Percentiles rank a stretch among this genome's conserved stretches.
phyloP scores from a whole-genome alignment of 1,284 basidiomycete species.

The Calocybe gambosa region DNA sequence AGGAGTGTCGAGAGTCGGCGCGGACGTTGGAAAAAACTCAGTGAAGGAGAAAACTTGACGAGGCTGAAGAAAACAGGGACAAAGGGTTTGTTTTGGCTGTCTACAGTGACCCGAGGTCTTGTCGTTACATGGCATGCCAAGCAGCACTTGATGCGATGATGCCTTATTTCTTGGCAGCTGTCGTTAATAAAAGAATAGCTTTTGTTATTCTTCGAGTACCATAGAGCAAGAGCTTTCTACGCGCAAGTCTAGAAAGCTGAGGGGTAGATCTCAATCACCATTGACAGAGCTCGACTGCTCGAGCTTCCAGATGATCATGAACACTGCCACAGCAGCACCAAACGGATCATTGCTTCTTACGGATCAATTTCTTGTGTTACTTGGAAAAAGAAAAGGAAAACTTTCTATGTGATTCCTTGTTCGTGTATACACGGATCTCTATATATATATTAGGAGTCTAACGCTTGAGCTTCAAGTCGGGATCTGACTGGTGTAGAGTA shows the following conservation, averaged over 20 bases:
- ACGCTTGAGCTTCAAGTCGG: neutral
- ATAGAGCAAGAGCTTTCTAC: too few relatives aligned
- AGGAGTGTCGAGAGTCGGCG: neutral
- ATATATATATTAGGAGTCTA: neutral
- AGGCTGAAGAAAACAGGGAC: neutral
- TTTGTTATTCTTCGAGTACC: too few relatives aligned
- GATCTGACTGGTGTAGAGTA: neutral
- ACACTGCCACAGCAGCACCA: too few relatives aligned
- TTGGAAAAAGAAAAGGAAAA: neutral
- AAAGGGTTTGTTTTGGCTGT: neutral
- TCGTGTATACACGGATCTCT: neutral
- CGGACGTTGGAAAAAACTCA: neutral
- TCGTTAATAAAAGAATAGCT: too few relatives aligned
- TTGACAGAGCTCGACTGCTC: too few relatives aligned
- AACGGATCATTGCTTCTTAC: too few relatives aligned
- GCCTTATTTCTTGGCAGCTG: neutral
- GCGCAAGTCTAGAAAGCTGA: too few relatives aligned
- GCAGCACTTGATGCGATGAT: neutral
- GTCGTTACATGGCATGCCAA: constrained; percentile 4
- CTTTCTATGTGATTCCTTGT: neutral
- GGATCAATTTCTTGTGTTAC: too few relatives aligned
- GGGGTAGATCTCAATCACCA: too few relatives aligned
- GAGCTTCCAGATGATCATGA: too few relatives aligned
- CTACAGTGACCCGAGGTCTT: neutral
- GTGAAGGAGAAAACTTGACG: neutral